Evolutionary conservation across 192 early-diverging fungal genomes (phyloP).

Genomic region (Glomus cerebriforme): DNA sequence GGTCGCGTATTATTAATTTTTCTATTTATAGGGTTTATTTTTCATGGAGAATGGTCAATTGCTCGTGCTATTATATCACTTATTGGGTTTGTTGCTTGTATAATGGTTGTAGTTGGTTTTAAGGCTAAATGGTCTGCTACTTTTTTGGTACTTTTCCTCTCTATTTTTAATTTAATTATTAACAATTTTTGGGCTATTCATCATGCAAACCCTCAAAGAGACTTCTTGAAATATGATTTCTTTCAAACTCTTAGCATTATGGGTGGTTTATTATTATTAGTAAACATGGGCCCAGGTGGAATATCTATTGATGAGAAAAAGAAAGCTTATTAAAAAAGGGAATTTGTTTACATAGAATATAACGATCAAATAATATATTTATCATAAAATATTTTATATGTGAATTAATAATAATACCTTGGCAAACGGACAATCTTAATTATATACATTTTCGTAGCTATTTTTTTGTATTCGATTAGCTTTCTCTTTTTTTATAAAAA

Average conservation of each 20-base stretch:
- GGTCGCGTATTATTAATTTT: constrained; percentile 92
- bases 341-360: not conserved
- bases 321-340: constrained; percentile 74
- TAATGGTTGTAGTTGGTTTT: constrained; percentile 97
- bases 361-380: too few relatives aligned
- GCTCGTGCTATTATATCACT: constrained; percentile 69
- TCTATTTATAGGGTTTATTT: constrained; percentile 86
- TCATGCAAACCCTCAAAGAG: constrained; percentile 75
- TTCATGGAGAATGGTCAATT: constrained; percentile 81
- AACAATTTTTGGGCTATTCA: constrained; percentile 97
- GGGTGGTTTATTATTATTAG: constrained; percentile 93
- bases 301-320: constrained; percentile 97
- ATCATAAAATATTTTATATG: too few relatives aligned
- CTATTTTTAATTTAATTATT: constrained; percentile 86
- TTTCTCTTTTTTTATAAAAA: too few relatives aligned
- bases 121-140: constrained; percentile 97
- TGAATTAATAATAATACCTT: too few relatives aligned
- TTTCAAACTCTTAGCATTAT: constrained; percentile 96
- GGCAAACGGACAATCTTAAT: too few relatives aligned
- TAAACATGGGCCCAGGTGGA: constrained; percentile 89
- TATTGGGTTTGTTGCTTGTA: constrained; percentile 79
- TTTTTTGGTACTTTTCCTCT: constrained; percentile 87
- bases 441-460: too few relatives aligned
- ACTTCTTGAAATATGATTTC: constrained; percentile 98
- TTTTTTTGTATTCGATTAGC: too few relatives aligned